Evolutionary conservation across 768 basidiomycete species (phyloP).

Genomic region (Lactifluus piperatus): DNA sequence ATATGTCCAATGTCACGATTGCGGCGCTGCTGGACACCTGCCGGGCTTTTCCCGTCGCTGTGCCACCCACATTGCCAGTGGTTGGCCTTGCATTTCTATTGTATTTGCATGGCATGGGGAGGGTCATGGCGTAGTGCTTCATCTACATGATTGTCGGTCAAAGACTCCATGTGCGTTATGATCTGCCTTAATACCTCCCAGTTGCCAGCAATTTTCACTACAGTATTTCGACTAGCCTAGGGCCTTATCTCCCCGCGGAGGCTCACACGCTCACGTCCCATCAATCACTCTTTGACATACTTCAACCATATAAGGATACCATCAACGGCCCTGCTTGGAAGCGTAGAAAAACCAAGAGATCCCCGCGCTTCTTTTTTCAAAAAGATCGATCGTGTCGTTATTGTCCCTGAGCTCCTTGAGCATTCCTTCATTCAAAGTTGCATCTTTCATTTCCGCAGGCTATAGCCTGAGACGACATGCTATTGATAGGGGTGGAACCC

Average conservation of each 20-base stretch:
- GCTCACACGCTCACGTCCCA: slow-evolving; percentile 23
- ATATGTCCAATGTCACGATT: background rate
- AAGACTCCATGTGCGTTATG: slow-evolving; percentile 27
- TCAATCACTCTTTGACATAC: slow-evolving; percentile 30
- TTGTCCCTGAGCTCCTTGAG: slow-evolving; percentile 22
- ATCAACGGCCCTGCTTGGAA: too few relatives aligned
- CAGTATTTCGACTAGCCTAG: background rate
- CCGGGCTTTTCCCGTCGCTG: too few relatives aligned
- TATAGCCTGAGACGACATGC: too few relatives aligned
- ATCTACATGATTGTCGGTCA: slow-evolving; percentile 30
- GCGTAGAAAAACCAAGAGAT: too few relatives aligned
- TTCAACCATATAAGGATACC: slow-evolving; percentile 27
- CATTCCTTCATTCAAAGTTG: slow-evolving; percentile 42
- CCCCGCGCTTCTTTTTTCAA: slow-evolving; percentile 15
- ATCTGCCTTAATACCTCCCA: background rate
- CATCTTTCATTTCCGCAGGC: slow-evolving; percentile 47
- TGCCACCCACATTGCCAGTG: slow-evolving; percentile 37
- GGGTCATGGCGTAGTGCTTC: slow-evolving; percentile 32
- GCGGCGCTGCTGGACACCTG: too few relatives aligned
- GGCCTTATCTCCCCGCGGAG: slow-evolving; percentile 13
- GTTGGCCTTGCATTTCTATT: slow-evolving; percentile 30
- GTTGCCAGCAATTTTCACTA: background rate
- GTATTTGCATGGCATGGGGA: slow-evolving; percentile 33
- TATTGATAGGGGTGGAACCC: too few relatives aligned
- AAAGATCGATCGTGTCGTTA: slow-evolving; percentile 21